Percentiles rank a stretch among this genome's conserved stretches.
phyloP scores from a whole-genome alignment of 2,329 filamentous ascomycete species.

The Grosmannia huntii region DNA sequence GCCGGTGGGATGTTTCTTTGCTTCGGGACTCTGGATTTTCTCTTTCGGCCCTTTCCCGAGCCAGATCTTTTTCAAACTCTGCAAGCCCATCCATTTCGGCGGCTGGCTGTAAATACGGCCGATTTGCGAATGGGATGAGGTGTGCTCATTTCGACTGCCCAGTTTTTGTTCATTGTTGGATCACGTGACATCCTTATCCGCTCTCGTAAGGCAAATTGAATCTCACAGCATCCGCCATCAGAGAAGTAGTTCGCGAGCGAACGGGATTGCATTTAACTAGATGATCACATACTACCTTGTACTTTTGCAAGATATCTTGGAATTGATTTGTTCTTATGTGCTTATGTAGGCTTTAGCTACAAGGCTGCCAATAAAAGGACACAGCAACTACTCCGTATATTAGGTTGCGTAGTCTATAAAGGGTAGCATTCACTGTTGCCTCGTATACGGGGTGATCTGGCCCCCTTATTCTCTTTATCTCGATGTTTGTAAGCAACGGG shows the following conservation, averaged over 20 bases:
- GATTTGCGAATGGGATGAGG: neutral
- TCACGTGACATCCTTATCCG: neutral
- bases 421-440: no score
- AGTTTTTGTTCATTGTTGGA: neutral
- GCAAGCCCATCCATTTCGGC: slow-evolving; percentile 16
- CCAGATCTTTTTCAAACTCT: slow-evolving; percentile 26
- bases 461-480: neutral
- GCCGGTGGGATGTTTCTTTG: slow-evolving; percentile 13
- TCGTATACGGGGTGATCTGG: no score
- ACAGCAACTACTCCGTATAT: no score
- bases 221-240: neutral
- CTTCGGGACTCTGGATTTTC: slow-evolving; percentile 11
- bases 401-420: no score
- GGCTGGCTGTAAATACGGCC: neutral
- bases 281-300: no score
- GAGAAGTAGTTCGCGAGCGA: neutral
- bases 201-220: neutral
- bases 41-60: slow-evolving; percentile 21
- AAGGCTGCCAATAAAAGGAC: no score
- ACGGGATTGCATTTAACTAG: no score
- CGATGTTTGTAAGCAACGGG: neutral
- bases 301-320: no score
- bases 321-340: no score
- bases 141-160: neutral
- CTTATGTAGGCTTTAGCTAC: no score